Percentiles rank a stretch among this genome's conserved stretches.
phyloP scores from a whole-genome alignment of 495 filamentous ascomycete genomes.

The Aeminium ludgeri region DNA sequence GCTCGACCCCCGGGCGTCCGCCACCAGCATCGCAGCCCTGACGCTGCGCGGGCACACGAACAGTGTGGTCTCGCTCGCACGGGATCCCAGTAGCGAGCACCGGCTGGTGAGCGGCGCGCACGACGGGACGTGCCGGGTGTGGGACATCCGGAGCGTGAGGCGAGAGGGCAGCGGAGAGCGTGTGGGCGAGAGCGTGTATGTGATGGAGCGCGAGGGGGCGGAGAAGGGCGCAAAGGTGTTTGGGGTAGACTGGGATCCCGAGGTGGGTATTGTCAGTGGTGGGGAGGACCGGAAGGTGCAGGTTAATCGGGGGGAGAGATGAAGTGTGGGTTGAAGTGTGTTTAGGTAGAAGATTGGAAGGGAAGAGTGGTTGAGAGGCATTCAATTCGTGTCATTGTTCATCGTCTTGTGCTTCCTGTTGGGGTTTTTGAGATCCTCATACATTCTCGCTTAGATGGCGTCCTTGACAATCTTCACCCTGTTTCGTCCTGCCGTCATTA shows the following conservation, averaged over 20 bases:
- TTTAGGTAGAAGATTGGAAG: no score
- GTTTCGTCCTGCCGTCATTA: no score
- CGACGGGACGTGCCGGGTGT: conserved; percentile 79
- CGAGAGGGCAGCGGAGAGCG: conserved; percentile 30
- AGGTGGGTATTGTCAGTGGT: conserved; percentile 74
- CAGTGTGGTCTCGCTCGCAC: conserved; percentile 52
- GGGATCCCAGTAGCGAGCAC: conserved; percentile 57
- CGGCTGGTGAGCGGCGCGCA: conserved; percentile 66
- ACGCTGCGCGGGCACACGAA: conserved; percentile 83
- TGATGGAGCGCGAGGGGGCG: conserved; percentile 53
- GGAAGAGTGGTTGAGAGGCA: no score
- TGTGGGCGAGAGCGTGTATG: conserved; percentile 69
- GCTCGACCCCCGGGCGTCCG: conserved; percentile 66
- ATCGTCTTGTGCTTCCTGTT: no score
- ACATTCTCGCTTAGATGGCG: no score
- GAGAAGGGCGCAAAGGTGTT: conserved; percentile 85
- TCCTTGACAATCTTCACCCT: no score
- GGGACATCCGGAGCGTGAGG: conserved; percentile 55
- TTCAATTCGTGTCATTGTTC: no score
- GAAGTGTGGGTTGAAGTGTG: background rate
- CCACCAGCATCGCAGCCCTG: conserved; percentile 58
- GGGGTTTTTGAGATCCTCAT: no score
- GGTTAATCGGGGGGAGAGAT: conserved; percentile 42
- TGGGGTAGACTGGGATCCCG: conserved; percentile 68
- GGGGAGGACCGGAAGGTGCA: conserved; percentile 89